These are phyloP conservation scores for Linderina pennispora DNA, from an alignment of 192 early-diverging fungal genomes.

Conservation along the genomic window DNA sequence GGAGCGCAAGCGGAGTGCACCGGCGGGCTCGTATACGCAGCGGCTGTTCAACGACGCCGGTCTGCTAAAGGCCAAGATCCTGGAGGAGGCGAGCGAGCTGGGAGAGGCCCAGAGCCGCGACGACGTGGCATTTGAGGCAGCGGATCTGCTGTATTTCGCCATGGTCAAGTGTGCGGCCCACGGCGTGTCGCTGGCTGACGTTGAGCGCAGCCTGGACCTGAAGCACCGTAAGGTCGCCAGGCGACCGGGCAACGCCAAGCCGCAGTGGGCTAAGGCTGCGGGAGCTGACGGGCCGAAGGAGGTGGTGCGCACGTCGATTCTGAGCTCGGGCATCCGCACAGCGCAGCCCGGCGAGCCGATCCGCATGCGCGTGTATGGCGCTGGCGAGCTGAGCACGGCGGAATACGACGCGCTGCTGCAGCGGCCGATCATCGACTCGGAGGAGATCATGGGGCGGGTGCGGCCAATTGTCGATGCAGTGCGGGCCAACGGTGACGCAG, in stretches of 20 bases:
- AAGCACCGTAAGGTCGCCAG: slow-evolving; percentile 80
- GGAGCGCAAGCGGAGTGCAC: slow-evolving; percentile 64
- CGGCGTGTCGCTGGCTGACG: slow-evolving; percentile 76
- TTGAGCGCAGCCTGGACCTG: slow-evolving; percentile 81
- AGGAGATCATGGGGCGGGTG: slow-evolving; percentile 81
- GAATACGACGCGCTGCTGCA: slow-evolving; percentile 63
- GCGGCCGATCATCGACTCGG: slow-evolving; percentile 89
- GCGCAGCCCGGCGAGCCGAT: slow-evolving; percentile 52
- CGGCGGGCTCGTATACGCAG: slow-evolving; percentile 86
- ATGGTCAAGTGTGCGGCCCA: slow-evolving; percentile 77
- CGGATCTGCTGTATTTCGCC: slow-evolving; percentile 95
- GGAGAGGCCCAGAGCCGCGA: slow-evolving; percentile 67
- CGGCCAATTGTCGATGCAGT: slow-evolving; percentile 88
- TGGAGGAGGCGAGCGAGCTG: slow-evolving; percentile 93
- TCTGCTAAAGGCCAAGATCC: slow-evolving; percentile 85
- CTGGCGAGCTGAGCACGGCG: slow-evolving; percentile 41
- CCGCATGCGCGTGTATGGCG: slow-evolving; percentile 65
- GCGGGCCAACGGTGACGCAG: slow-evolving; percentile 74
- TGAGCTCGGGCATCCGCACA: slow-evolving; percentile 18
- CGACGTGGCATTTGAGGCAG: slow-evolving; percentile 92
- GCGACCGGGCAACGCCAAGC: slow-evolving; percentile 92
- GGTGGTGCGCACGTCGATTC: slow-evolving; percentile 33
- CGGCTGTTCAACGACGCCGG: slow-evolving; percentile 79
- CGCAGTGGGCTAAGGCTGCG: slow-evolving; percentile 49
- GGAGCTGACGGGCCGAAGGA: slow-evolving; percentile 7